Evolutionary conservation across 1,139 yeast species (phyloP).

Genomic region (Taphrina deformans): DNA sequence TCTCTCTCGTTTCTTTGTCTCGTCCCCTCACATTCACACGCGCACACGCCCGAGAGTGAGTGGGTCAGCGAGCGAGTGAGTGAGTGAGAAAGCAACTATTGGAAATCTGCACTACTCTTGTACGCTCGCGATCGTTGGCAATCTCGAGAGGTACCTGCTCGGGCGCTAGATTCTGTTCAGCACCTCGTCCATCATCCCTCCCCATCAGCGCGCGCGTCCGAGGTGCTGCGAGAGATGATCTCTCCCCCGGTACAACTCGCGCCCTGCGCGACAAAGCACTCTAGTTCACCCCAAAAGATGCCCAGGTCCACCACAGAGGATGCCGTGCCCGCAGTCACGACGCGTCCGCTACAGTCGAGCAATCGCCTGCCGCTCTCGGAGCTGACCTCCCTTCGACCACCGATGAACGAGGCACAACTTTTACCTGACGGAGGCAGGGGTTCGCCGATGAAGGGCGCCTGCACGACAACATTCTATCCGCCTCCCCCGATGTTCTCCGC

Average conservation of each 20-base stretch:
- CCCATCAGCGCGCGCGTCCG: too few species aligned
- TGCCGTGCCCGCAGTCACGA: neutral
- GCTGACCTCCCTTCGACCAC: constrained; percentile 15
- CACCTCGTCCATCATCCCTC: neutral
- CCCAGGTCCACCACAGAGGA: neutral
- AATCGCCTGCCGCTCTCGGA: constrained; percentile 3
- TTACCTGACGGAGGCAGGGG: constrained; percentile 30
- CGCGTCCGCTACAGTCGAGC: neutral
- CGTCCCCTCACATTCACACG: too few species aligned
- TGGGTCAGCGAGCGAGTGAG: too few species aligned
- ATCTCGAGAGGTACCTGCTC: neutral
- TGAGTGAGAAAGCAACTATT: too few species aligned
- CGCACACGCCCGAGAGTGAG: too few species aligned
- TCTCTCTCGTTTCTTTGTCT: neutral
- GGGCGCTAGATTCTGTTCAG: neutral
- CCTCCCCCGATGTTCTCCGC: constrained; percentile 25
- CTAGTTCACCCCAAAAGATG: constrained; percentile 17
- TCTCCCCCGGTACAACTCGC: constrained; percentile 25
- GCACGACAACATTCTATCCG: neutral
- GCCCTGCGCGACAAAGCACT: constrained; percentile 21
- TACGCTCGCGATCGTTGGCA: too few species aligned
- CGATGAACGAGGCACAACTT: constrained; percentile 5
- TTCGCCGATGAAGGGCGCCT: constrained; percentile 29
- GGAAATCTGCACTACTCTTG: too few species aligned
- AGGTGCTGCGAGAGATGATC: constrained; percentile 9